A percentile compares a stretch with the other conserved stretches of the same genome.
Conservation (phyloP, 495 filamentous ascomycete genomes). For the Parathielavia hyrcaniae region DNA sequence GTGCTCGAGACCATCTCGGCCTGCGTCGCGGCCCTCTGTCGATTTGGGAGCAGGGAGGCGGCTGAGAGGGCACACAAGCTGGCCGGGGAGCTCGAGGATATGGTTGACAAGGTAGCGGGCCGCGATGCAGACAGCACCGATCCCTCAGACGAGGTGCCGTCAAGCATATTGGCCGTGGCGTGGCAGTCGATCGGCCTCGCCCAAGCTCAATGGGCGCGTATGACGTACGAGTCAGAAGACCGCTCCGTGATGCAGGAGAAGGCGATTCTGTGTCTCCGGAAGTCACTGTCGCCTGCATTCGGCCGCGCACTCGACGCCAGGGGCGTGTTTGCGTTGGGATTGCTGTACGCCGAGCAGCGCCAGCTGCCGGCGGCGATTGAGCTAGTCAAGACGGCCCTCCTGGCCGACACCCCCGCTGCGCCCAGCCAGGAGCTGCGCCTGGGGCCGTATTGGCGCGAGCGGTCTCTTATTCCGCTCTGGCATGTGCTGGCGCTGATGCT, state of each 20-base stretch:
- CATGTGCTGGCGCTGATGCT: conserved; percentile 81
- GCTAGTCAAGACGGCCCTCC: conserved; percentile 56
- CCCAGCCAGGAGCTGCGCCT: conserved; percentile 35
- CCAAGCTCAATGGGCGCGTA: conserved; percentile 76
- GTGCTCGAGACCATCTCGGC: conserved; percentile 69
- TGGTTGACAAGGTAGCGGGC: conserved; percentile 40
- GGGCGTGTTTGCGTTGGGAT: conserved; percentile 69
- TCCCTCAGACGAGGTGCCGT: conserved; percentile 39
- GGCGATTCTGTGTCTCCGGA: conserved; percentile 67
- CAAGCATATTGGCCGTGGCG: conserved; percentile 54
- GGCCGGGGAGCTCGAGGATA: conserved; percentile 57
- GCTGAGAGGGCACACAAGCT: conserved; percentile 71
- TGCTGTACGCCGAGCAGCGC: conserved; percentile 72
- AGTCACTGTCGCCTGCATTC: conserved; percentile 58
- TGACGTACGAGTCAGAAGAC: conserved; percentile 64
- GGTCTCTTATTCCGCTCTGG: conserved; percentile 64
- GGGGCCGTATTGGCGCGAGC: conserved; percentile 44
- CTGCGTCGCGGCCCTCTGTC: conserved; percentile 72
- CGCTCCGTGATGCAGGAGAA: conserved; percentile 63
- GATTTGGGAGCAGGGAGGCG: conserved; percentile 65
- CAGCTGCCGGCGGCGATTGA: conserved; percentile 72
- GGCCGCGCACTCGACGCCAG: conserved; percentile 58
- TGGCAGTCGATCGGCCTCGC: conserved; percentile 78
- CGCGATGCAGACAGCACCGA: conserved; percentile 23
- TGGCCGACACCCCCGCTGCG: conserved; percentile 35